Base-by-base conservation (phyloP, 768 basidiomycete genomes). In the Tricholoma hemisulphureum region DNA sequence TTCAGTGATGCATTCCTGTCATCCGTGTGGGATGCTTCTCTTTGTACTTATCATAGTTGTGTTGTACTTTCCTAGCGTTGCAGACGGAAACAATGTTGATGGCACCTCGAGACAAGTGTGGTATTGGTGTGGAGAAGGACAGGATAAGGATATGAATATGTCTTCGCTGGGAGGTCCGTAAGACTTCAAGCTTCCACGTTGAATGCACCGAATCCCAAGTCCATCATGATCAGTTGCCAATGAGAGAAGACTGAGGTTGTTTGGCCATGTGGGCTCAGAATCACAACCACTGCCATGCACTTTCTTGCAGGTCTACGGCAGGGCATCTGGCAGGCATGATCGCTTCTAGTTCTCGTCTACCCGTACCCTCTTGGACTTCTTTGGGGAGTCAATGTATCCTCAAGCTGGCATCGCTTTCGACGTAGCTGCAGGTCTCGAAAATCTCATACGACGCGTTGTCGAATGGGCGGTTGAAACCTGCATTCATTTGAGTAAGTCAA, bases 401-500 rank as follows among this genome's bases (percentile, higher is more conserved):
- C 46, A 28, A 9, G 46, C 46, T 7, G 26, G 46, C 6, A 29
- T 48, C 9, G 28, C 46, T 48, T 16, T 28, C 28, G 46, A 48
- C 16, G n/a, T 48, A 28, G 26, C 46, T 11, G 24, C 45, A 8
- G 45, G 55, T 56, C 28, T 63, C 10, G 21, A 26, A 16, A 45
- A 37, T 18, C 45, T 61, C 11, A 41, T 54, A 14, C 31, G 55
- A 31, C 53, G 56, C 50, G 55, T 39, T 13, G 57, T 45, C 7
- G 41, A 52, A 23, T 57, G 55, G 59, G 53, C 49, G n/a, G 32
- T 11, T n/a, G 18, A 16, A 6, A n/a, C 39, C 16, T 39, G 45
- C 26, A 10, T 43, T 11, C 41, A 50, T 39, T 18, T 59, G 20
- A 29, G 63, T 61, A 35, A 54, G 62, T 51, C 20, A 10, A 20